Evolutionary conservation across 768 basidiomycete genomes (phyloP), one percentile per base, ranked within the genome.

Genomic region (Austroboletus festivus): DNA sequence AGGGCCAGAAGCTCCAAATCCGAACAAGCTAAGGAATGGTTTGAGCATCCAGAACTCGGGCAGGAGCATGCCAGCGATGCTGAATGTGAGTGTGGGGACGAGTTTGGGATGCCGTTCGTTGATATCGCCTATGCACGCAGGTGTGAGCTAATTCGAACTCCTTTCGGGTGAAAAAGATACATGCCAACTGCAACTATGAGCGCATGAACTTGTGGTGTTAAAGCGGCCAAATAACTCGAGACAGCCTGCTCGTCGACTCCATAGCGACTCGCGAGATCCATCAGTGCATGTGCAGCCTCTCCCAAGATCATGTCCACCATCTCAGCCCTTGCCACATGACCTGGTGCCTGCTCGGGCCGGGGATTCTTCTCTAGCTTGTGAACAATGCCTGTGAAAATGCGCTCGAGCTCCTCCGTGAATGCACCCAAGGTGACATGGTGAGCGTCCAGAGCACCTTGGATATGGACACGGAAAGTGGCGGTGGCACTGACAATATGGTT

Each of bases 1-100:
- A 11, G 48, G 57, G 3, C 57, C 57, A 1, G 16, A 7, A 33
- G 50, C 57, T 20, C 57, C 57, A 5, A 58, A 58, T 21, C 57
- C 57, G 22, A 58, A 43, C 15, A 50, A 2, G 1, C 50, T 39
- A 3, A 58, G 19, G 8, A 58, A 47, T 1, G 50, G 57, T n/a
- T 38, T 3, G 12, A 58, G 50, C 2, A 57, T 49, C 57, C 58
- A 60, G 3, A 30, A 19, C 23, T 60, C 30, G 0, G 49, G 57
- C 38, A 59, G 16, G 26, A 58, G 49, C 20, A 58, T 2, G 18
- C 3, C 16, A 2, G 19, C 20, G 8, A 58, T 22, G 4, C 39
- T 35, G 19, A 49, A 55, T 18, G 13, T 10, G 10, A 59, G 16
- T 15, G 19, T 7, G 5, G 49, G 31, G 4, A 59, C 19, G 4